phyloP scores from a whole-genome alignment of 2,329 filamentous ascomycete genomes.

The Fusarium foetens region DNA sequence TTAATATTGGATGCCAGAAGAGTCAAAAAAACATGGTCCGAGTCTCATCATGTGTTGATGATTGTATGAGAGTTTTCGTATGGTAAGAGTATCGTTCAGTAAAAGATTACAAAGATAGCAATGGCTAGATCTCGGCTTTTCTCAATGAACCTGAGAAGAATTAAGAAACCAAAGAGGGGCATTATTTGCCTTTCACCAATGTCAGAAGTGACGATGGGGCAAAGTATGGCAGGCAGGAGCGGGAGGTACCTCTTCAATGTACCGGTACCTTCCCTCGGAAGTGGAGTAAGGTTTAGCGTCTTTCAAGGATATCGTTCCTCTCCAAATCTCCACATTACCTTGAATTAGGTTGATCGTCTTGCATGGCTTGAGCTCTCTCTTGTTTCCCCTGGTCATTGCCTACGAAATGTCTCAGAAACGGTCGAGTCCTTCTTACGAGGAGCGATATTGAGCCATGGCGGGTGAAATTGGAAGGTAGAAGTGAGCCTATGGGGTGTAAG shows the following conservation, averaged over 20 bases:
- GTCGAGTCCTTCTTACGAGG: constrained; percentile 2
- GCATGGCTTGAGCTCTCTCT: constrained; percentile 24
- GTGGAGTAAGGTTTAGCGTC: constrained; percentile 26
- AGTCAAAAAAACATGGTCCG: not conserved
- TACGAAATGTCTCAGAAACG: constrained; percentile 20
- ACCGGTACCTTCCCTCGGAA: constrained; percentile 21
- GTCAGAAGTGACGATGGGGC: not conserved
- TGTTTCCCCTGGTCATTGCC: constrained; percentile 1
- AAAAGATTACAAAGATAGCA: not conserved
- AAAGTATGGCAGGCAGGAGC: not conserved
- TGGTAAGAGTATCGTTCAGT: not conserved
- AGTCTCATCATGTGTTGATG: not conserved
- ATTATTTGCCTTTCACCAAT: not conserved
- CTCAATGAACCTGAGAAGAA: not conserved
- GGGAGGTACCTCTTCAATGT: constrained; percentile 28
- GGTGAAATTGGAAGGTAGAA: constrained; percentile 3
- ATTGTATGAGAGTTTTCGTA: not conserved
- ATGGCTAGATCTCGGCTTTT: not conserved
- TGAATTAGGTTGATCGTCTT: constrained; percentile 37
- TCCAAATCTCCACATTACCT: constrained; percentile 34
- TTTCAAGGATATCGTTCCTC: constrained; percentile 10
- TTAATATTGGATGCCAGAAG: not conserved
- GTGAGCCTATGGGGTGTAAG: not conserved
- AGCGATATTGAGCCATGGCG: not conserved
- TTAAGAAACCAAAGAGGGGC: constrained; percentile 4